Evolutionary conservation across 2,329 filamentous ascomycete species (phyloP).

Genomic region (Rugonectria rugulosa): DNA sequence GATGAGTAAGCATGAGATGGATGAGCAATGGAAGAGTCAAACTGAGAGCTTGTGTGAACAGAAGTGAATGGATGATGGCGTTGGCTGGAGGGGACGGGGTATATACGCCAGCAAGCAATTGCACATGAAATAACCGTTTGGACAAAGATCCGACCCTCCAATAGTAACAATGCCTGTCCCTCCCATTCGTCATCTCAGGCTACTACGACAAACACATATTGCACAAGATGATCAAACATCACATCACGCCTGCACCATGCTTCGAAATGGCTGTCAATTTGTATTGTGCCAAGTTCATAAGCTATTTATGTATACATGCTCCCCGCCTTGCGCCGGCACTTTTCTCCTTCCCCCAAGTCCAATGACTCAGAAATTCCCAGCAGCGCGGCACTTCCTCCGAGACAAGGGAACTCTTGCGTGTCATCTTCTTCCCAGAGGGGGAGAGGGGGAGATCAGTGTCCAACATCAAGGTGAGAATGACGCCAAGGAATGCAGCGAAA

Average conservation of each 20-base stretch:
- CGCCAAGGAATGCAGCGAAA: constrained; percentile 40
- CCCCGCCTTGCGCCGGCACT: constrained; percentile 16
- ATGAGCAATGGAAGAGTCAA: background rate
- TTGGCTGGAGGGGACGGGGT: constrained; percentile 14
- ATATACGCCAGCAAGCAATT: constrained; percentile 28
- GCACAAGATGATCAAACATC: background rate
- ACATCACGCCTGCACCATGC: background rate
- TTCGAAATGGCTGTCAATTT: constrained; percentile 32
- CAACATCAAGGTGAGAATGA: constrained; percentile 25
- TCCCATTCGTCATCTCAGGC: no score
- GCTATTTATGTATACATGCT: constrained; percentile 39
- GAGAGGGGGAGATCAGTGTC: constrained; percentile 16
- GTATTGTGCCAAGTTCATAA: constrained; percentile 42
- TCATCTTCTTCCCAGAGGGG: constrained; percentile 1
- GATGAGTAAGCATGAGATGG: constrained; percentile 4
- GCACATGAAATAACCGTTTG: constrained; percentile 17
- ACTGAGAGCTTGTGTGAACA: background rate
- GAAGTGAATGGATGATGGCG: background rate
- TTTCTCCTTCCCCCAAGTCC: constrained; percentile 18
- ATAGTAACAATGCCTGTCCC: background rate
- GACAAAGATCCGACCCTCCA: constrained; percentile 4
- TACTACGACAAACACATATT: background rate
- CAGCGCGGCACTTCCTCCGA: constrained; percentile 23
- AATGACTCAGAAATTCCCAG: constrained; percentile 12
- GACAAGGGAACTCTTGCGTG: constrained; percentile 8